Conservation (phyloP, 768 basidiomycete species). For the Rickenella mellea region DNA sequence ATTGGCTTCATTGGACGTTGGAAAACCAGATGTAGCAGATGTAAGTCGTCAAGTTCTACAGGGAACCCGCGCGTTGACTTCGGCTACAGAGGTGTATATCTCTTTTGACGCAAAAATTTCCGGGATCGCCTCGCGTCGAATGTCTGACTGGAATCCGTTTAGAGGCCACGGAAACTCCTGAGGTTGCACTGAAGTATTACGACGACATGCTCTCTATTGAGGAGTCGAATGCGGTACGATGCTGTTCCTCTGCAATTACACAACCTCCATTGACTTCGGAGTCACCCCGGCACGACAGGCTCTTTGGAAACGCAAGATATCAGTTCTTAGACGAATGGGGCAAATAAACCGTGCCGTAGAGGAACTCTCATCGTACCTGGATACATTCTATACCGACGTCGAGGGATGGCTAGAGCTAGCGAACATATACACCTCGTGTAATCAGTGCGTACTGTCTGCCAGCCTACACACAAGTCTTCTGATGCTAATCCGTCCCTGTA, state of each 20-base stretch:
- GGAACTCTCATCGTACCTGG: constrained; percentile 64
- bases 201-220: constrained; percentile 50
- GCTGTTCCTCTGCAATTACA: not conserved
- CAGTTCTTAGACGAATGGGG: constrained; percentile 55
- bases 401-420: constrained; percentile 87
- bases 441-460: constrained; percentile 43
- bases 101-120: constrained; percentile 57
- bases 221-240: constrained; percentile 60
- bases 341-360: constrained; percentile 58
- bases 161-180: constrained; percentile 55
- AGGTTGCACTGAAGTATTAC: constrained; percentile 55
- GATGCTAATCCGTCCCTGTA: not conserved
- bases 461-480: not conserved
- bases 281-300: constrained; percentile 27
- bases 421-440: constrained; percentile 65
- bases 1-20: constrained; percentile 69
- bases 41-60: constrained; percentile 31
- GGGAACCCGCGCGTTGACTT: constrained; percentile 11
- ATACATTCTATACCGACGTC: constrained; percentile 81
- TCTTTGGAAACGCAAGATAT: constrained; percentile 74
- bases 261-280: not conserved
- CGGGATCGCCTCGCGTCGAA: constrained; percentile 70
- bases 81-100: constrained; percentile 47
- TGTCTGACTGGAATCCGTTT: constrained; percentile 70
- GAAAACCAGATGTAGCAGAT: constrained; percentile 62